These are phyloP conservation scores for Talaromyces pinophilus DNA, from an alignment of 2,329 filamentous ascomycete species.

Conservation along the genomic window DNA sequence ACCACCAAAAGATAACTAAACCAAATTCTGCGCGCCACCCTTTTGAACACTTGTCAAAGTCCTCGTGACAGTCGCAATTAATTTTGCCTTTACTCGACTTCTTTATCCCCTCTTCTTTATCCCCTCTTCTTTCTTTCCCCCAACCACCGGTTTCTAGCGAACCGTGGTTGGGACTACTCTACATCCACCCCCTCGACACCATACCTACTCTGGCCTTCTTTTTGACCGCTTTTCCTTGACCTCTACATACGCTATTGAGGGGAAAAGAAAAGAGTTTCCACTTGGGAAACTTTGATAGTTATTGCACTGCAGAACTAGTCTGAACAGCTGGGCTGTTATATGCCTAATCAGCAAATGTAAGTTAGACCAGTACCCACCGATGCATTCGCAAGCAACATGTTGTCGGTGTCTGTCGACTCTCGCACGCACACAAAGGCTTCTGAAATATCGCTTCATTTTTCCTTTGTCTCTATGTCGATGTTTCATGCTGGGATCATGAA, in stretches of 20 bases:
- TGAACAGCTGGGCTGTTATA: constrained; percentile 1
- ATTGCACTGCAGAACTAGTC: not conserved
- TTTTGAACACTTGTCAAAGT: not conserved
- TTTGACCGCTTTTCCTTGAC: constrained; percentile 11
- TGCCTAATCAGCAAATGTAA: constrained; percentile 16
- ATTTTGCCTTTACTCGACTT: no score
- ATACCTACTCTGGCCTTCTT: constrained; percentile 8
- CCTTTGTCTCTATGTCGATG: not conserved
- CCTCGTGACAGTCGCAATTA: not conserved
- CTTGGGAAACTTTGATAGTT: not conserved
- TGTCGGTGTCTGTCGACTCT: not conserved
- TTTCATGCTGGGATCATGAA: constrained; percentile 6
- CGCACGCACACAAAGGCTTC: not conserved
- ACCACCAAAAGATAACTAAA: constrained; percentile 7
- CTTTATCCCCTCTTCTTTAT: not conserved
- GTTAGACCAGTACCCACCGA: constrained; percentile 14
- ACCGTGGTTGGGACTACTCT: constrained; percentile 13
- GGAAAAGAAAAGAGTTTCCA: constrained; percentile 8
- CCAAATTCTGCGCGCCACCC: constrained; percentile 3
- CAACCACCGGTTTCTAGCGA: constrained; percentile 12
- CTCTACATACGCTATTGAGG: constrained; percentile 1
- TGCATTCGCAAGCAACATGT: constrained; percentile 1
- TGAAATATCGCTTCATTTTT: not conserved
- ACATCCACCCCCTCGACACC: constrained; percentile 8
- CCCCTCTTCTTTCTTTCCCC: not conserved